phyloP scores from a whole-genome alignment of 73 alveolate genomes.

The Breviolum minutum region DNA sequence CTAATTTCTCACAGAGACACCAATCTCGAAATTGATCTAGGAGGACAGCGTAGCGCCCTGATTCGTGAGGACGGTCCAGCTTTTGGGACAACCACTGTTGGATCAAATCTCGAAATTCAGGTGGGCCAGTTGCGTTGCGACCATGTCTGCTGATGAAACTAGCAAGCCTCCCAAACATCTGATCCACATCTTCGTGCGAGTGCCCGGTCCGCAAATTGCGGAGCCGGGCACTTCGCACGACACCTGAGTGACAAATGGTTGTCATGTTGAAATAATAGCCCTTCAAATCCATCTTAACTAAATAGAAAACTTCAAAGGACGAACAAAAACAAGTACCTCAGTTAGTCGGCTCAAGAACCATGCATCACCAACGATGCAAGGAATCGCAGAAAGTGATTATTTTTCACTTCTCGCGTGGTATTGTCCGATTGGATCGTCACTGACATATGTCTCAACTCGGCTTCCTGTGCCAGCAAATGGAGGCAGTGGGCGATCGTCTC shows the following conservation, averaged over 20 bases:
- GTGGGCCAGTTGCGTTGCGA: background rate
- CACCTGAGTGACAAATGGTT: no score
- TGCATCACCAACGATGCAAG: background rate
- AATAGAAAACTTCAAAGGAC: no score
- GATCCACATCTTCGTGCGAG: constrained; percentile 29
- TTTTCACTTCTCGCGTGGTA: background rate
- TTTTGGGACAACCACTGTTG: background rate
- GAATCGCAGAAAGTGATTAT: background rate
- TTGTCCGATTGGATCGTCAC: background rate
- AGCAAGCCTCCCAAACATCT: background rate
- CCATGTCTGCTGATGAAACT: background rate
- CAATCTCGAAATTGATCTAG: background rate
- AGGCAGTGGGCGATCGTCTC: background rate
- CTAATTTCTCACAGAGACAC: background rate
- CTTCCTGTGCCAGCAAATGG: background rate
- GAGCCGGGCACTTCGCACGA: background rate
- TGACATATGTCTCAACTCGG: background rate
- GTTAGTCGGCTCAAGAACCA: background rate
- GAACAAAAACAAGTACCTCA: background rate
- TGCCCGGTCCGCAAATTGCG: background rate
- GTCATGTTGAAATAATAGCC: background rate
- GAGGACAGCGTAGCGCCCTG: background rate
- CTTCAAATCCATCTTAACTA: no score
- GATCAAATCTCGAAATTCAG: background rate
- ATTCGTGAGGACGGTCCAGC: background rate